These are phyloP conservation scores for Picochlorum sp. DNA, from an alignment of 139 green algal genomes.

Conservation along the genomic window DNA sequence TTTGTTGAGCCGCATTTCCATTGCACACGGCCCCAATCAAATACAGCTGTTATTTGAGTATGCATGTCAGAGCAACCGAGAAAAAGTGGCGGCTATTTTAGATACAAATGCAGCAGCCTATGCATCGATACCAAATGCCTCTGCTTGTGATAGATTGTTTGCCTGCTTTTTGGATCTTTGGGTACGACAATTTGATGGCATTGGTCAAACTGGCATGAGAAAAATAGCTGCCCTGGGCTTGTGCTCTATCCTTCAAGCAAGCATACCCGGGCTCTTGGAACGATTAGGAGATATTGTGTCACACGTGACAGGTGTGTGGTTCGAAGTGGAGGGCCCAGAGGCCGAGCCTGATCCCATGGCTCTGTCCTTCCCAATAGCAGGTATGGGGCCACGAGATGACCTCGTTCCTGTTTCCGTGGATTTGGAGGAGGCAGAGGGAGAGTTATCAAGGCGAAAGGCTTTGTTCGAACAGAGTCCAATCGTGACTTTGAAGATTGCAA, in stretches of 20 bases:
- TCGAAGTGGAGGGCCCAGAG: constrained; percentile 31
- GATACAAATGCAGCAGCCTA: constrained; percentile 4
- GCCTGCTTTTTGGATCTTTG: constrained; percentile 50
- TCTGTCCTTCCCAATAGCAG: constrained; percentile 3
- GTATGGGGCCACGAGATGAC: constrained; percentile 7
- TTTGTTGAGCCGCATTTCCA: constrained; percentile 8
- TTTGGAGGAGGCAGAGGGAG: constrained; percentile 27
- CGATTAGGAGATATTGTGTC: constrained; percentile 28
- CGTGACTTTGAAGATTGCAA: constrained; percentile 7
- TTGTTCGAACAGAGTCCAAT: constrained; percentile 20
- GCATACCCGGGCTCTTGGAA: constrained; percentile 28
- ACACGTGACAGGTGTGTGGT: constrained; percentile 43
- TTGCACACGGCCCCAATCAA: constrained; percentile 13
- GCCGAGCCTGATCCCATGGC: constrained; percentile 1
- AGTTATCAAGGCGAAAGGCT: constrained; percentile 11
- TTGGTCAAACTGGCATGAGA: constrained; percentile 29
- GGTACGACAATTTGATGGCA: constrained; percentile 48
- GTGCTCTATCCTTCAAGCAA: constrained; percentile 45
- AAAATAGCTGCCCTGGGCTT: constrained; percentile 73
- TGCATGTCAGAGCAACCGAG: neutral
- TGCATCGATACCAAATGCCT: constrained; percentile 16
- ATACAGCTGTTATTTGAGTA: neutral
- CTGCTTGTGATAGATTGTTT: neutral
- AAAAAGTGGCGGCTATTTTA: neutral
- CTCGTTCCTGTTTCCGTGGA: constrained; percentile 13